Conservation (phyloP, 495 filamentous ascomycete species). For the Xylaria sp. region DNA sequence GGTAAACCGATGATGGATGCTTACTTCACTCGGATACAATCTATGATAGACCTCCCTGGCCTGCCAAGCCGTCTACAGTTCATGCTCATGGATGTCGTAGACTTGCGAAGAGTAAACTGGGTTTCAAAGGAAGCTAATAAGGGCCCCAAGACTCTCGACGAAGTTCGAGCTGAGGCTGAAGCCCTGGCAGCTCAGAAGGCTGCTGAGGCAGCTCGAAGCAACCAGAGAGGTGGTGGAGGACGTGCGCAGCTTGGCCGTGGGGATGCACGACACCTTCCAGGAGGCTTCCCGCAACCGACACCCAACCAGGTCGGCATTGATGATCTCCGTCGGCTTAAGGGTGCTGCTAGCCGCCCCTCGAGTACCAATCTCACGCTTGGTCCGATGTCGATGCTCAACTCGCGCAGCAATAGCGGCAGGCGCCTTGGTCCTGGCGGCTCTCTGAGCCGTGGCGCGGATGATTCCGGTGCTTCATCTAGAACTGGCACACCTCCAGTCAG, state of each 20-base stretch:
- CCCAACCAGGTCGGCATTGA: slow-evolving; percentile 84
- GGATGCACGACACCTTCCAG: slow-evolving; percentile 81
- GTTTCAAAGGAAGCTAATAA: slow-evolving; percentile 85
- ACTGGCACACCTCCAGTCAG: slow-evolving; percentile 84
- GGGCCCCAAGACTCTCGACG: slow-evolving; percentile 93
- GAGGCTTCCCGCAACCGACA: slow-evolving; percentile 66
- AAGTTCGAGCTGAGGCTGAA: slow-evolving; percentile 83
- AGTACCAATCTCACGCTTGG: slow-evolving; percentile 74
- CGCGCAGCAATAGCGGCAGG: slow-evolving; percentile 81
- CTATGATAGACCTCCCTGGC: slow-evolving; percentile 75
- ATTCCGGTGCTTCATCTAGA: slow-evolving; percentile 77
- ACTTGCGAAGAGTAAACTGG: slow-evolving; percentile 80
- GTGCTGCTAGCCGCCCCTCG: slow-evolving; percentile 57
- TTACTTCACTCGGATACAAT: slow-evolving; percentile 90
- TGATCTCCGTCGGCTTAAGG: slow-evolving; percentile 82
- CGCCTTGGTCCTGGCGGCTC: slow-evolving; percentile 77
- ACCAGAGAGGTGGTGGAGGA: slow-evolving; percentile 68
- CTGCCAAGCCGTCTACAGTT: slow-evolving; percentile 89
- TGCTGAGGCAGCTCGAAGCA: slow-evolving; percentile 64
- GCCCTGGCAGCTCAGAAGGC: slow-evolving; percentile 75
- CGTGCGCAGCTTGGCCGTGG: slow-evolving; percentile 79
- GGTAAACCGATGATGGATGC: slow-evolving; percentile 83
- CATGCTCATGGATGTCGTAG: slow-evolving; percentile 95
- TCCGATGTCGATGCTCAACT: slow-evolving; percentile 79
- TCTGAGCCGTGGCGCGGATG: slow-evolving; percentile 74